Evolutionary conservation across 805 yeast genomes (phyloP), one percentile per base, ranked within the genome.

Genomic region (Debaryomyces maramus): DNA sequence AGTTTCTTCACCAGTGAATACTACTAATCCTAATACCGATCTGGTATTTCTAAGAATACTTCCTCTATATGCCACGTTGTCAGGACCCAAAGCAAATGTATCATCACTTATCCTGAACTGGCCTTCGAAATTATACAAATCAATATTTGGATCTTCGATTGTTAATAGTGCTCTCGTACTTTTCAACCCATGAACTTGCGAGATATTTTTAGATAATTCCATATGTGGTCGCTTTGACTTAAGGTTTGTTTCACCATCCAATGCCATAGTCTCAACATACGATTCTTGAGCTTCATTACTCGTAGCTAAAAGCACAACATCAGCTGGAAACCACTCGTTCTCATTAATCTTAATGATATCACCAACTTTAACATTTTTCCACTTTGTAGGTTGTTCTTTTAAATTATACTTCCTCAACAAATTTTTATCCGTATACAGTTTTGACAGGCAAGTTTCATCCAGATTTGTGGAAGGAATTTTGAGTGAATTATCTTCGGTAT

Each of bases 261-360:
- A 71, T 1, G 96, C 99, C 91, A 91, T 89, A 1, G 99, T 93
- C 60, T 93, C 99, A 14, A 90, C 81, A 48, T 79, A 87, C 1
- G 87, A 77, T 39, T 74, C 78, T 26, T 76, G 74, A 41, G 81
- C 77, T 28, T 84, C 89, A 33, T 75, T 76, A 27, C 80, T 78
- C 3, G 88, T 79, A 1, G 90, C 76, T 30, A 93, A 56, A 2
- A 93, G 52, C 2, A 93, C 58, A 2, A 93, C 55, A 65, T 93
- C 99, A 0, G 97, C 97, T 0, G 99, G 99, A 5, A 91, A 76
- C 85, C 96, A 86, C 44, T 93, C 98, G 63, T 89, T 88, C 47
- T 82, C 85, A 34, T 75, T 65, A 14, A 93, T 65, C 43, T 75
- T 72, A 4, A 93, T 70, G 19, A 93, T 73, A 53, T 91, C 93